A percentile compares a stretch with the other conserved stretches of the same genome.
These are phyloP conservation scores for Mycena crocata DNA, from an alignment of 768 basidiomycete genomes.

Conservation along the genomic window DNA sequence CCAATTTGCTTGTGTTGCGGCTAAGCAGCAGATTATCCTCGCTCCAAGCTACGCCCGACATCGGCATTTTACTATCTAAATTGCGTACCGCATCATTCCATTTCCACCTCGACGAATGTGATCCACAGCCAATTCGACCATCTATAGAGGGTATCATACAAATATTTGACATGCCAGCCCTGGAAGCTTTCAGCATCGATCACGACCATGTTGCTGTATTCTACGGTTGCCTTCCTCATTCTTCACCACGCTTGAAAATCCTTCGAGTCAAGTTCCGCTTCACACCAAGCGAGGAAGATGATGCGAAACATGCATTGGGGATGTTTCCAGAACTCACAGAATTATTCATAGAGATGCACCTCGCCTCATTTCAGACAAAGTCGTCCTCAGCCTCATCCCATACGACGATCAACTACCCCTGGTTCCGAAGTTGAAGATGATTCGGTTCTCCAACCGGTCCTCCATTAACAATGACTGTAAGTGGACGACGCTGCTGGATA, in stretches of 20 bases:
- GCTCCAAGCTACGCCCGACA: too few species aligned
- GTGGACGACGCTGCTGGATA: slow-evolving; percentile 12
- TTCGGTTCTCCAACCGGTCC: slow-evolving; percentile 27
- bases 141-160: not conserved
- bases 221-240: not conserved
- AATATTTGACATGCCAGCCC: slow-evolving; percentile 17
- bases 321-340: slow-evolving; percentile 10
- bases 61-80: not conserved
- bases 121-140: too few species aligned
- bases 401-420: not conserved
- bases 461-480: not conserved
- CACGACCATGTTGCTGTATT: not conserved
- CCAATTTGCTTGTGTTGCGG: slow-evolving; percentile 6
- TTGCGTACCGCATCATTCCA: slow-evolving; percentile 2
- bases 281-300: too few species aligned
- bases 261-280: not conserved
- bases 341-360: slow-evolving; percentile 11
- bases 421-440: slow-evolving; percentile 23
- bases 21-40: not conserved
- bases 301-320: not conserved
- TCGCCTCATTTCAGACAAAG: not conserved
- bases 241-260: slow-evolving; percentile 3
- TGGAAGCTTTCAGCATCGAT: slow-evolving; percentile 8
- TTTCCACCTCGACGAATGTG: not conserved
- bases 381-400: not conserved